phyloP scores from a whole-genome alignment of 495 filamentous ascomycete species.

The Glarea lozoyensis region DNA sequence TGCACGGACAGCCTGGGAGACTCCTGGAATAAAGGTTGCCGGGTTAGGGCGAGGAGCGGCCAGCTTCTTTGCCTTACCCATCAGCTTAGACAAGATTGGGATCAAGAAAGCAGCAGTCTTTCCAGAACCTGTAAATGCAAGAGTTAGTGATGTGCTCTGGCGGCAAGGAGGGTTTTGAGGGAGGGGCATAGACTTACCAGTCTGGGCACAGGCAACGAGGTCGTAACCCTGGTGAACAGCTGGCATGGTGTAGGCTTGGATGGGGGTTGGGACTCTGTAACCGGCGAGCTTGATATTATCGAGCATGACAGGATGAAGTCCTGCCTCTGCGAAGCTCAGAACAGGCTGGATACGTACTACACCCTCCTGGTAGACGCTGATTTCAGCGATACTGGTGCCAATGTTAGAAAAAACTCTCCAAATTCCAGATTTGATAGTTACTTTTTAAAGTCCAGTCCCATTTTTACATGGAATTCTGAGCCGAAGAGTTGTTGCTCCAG shows the following conservation, averaged over 20 bases:
- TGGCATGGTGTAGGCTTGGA: slow-evolving; percentile 77
- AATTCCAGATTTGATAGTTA: slow-evolving; percentile 19
- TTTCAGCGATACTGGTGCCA: slow-evolving; percentile 41
- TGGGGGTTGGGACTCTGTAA: slow-evolving; percentile 62
- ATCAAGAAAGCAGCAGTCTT: slow-evolving; percentile 93
- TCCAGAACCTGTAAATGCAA: slow-evolving; percentile 62
- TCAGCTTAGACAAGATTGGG: slow-evolving; percentile 78
- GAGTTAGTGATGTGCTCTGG: slow-evolving; percentile 3
- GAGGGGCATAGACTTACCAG: slow-evolving; percentile 48
- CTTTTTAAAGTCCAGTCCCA: slow-evolving; percentile 38
- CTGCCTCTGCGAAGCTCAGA: slow-evolving; percentile 60
- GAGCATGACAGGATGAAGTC: slow-evolving; percentile 75
- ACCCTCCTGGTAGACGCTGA: slow-evolving; percentile 54
- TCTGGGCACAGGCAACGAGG: slow-evolving; percentile 82
- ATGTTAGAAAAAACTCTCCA: neutral
- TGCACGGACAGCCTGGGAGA: slow-evolving; percentile 36
- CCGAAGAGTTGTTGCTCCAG: slow-evolving; percentile 72
- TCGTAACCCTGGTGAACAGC: slow-evolving; percentile 65
- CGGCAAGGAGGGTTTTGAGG: no score
- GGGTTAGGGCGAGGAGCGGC: slow-evolving; percentile 64
- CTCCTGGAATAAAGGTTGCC: slow-evolving; percentile 23
- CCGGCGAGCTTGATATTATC: slow-evolving; percentile 65
- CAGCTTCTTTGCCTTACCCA: slow-evolving; percentile 87
- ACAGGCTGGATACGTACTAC: slow-evolving; percentile 43
- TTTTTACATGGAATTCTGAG: slow-evolving; percentile 24